Percentiles rank a stretch among this genome's conserved stretches.
Evolutionary conservation across 1,284 basidiomycete species (phyloP).

Genomic region (Fistulina hepatica): DNA sequence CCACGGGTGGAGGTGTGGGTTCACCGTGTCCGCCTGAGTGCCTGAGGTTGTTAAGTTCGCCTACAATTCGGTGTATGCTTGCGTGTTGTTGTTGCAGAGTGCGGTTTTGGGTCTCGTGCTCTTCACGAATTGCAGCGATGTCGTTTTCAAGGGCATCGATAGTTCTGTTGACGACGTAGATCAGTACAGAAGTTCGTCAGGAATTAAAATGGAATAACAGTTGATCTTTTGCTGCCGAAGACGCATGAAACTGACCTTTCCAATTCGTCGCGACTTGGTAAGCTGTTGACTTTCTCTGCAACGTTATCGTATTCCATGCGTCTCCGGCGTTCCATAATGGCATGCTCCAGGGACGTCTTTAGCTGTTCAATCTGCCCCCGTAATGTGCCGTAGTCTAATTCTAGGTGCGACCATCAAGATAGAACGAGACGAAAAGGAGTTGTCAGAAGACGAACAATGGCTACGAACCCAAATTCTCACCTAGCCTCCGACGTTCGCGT

Average conservation of each 20-base stretch:
- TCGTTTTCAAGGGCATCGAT: constrained; percentile 65
- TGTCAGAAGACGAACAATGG: no score
- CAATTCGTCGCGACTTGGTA: constrained; percentile 63
- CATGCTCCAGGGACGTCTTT: constrained; percentile 63
- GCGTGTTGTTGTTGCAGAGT: constrained; percentile 56
- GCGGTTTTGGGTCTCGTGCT: constrained; percentile 61
- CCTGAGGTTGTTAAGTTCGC: constrained; percentile 47
- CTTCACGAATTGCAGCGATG: constrained; percentile 58
- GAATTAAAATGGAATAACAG: no score
- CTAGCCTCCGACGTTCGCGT: constrained; percentile 55
- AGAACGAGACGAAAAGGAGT: constrained; percentile 9
- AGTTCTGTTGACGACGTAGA: no score
- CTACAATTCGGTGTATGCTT: constrained; percentile 53
- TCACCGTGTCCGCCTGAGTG: constrained; percentile 58
- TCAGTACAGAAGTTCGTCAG: no score
- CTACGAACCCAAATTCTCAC: constrained; percentile 29
- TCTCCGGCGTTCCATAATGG: constrained; percentile 56
- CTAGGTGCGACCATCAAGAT: constrained; percentile 27
- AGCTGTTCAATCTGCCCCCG: constrained; percentile 63
- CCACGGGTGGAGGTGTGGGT: constrained; percentile 5
- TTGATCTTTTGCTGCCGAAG: background rate
- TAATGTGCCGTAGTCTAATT: constrained; percentile 55
- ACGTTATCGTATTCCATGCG: constrained; percentile 79
- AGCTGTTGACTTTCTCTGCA: constrained; percentile 69
- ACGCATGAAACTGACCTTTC: constrained; percentile 41